Evolutionary conservation across 805 yeast species (phyloP), one percentile per base, ranked within the genome.

Genomic region (Starmerella stigmatis): DNA sequence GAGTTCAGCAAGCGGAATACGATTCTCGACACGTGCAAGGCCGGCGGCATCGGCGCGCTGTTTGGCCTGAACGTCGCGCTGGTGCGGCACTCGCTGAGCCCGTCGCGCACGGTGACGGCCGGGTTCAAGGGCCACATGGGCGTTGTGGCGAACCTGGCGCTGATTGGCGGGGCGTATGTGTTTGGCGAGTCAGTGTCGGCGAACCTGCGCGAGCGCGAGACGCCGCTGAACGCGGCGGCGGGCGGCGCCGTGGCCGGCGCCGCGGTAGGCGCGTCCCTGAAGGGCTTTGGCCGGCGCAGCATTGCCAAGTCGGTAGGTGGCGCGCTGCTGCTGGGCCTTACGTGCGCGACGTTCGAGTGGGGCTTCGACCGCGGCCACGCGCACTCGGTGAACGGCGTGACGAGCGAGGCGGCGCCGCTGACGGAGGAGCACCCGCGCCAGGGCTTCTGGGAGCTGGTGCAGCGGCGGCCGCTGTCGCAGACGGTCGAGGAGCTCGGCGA

Each of bases 381-480:
- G 37, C 43, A 51, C 44, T 52, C 60, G 35, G 57, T 58, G 33
- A 35, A 42, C 36, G 46, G 57, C 36, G 57, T 57, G 19, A 45
- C 52, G 32, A 53, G 55, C 26, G 55, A 55, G 32, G 77, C 47
- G 72, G 73, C 34, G 60, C 47, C 62, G 52, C 32, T 57, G 41
- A 54, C 59, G 33, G 59, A 62, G 46, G 68, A 60, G 49, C 54
- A 56, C 33, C 58, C 51, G 20, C 63, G 64, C 35, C 79, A 75
- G 59, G 78, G 78, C 30, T 81, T 82, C 66, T 85, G 86, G 86
- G 89, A 83, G 52, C 78, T 79, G 29, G 75, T 77, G 60, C 75
- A 78, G 67, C 79, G 94, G 70, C 75, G 83, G 58, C 94, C 94
- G 15, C 66, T 84, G 53, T 76, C 86, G 17, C 86, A 82, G 65